phyloP scores from a whole-genome alignment of 2,329 filamentous ascomycete genomes.

The Elsinoe fawcettii region DNA sequence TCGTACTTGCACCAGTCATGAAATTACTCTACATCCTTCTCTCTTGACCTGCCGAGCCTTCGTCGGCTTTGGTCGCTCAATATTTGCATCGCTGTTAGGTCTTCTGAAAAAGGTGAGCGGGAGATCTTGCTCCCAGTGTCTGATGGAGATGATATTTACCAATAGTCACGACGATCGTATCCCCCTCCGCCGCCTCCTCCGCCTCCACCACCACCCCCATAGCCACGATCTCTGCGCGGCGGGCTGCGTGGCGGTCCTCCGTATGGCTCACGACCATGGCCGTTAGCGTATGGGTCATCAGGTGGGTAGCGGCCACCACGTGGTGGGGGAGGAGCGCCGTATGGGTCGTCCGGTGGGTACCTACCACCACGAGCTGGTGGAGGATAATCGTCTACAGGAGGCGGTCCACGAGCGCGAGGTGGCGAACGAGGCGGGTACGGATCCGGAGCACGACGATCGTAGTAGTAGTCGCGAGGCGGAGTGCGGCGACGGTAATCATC shows the following conservation, averaged over 20 bases:
- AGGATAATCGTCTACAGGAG: slow-evolving; percentile 69
- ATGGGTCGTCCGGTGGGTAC: slow-evolving; percentile 67
- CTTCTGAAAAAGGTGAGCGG: slow-evolving; percentile 6
- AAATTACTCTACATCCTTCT: background rate
- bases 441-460: slow-evolving; percentile 58
- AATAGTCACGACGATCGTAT: slow-evolving; percentile 50
- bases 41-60: background rate
- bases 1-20: background rate
- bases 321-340: slow-evolving; percentile 47
- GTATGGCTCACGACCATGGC: slow-evolving; percentile 53
- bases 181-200: background rate
- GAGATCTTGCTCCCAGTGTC: background rate
- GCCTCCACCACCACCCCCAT: slow-evolving; percentile 18
- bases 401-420: slow-evolving; percentile 62
- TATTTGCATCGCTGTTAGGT: background rate
- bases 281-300: slow-evolving; percentile 53
- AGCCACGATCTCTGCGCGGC: slow-evolving; percentile 30
- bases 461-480: slow-evolving; percentile 73
- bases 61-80: background rate
- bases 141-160: slow-evolving; percentile 24
- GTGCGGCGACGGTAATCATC: slow-evolving; percentile 79
- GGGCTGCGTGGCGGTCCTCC: slow-evolving; percentile 37
- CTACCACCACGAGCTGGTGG: slow-evolving; percentile 51
- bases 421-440: slow-evolving; percentile 61
- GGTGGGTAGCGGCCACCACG: slow-evolving; percentile 47